Evolutionary conservation across 2,329 filamentous ascomycete species (phyloP).

Genomic region (Apiospora saccharicola): DNA sequence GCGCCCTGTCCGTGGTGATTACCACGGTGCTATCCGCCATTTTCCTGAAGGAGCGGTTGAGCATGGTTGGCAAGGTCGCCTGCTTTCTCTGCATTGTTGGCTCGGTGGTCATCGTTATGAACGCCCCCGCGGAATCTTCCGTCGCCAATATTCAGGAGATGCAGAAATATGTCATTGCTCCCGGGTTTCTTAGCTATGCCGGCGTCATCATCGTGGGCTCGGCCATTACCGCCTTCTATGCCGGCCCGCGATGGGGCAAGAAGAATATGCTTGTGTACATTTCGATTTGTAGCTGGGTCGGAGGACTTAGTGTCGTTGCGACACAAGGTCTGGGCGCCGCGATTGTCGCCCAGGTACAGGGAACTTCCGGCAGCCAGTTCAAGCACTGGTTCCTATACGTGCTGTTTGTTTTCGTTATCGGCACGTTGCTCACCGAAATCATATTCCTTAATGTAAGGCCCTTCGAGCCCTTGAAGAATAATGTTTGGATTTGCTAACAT

Average conservation of each 20-base stretch:
- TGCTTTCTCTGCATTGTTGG: constrained; percentile 96
- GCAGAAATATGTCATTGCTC: constrained; percentile 84
- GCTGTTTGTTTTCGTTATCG: constrained; percentile 86
- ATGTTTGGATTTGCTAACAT: background rate
- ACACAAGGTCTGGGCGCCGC: constrained; percentile 93
- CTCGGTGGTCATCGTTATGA: constrained; percentile 92
- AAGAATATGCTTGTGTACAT: constrained; percentile 98
- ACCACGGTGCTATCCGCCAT: constrained; percentile 91
- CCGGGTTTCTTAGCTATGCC: constrained; percentile 85
- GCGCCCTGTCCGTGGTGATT: constrained; percentile 90
- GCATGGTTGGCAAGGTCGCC: constrained; percentile 93
- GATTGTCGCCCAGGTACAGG: constrained; percentile 84
- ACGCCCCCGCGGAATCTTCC: constrained; percentile 85
- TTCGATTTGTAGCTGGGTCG: constrained; percentile 93
- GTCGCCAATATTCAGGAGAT: constrained; percentile 91
- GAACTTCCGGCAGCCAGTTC: constrained; percentile 75
- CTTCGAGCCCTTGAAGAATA: background rate
- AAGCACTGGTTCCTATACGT: constrained; percentile 98
- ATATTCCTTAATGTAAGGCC: constrained; percentile 89
- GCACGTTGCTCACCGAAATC: constrained; percentile 91
- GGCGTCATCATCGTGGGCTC: constrained; percentile 83
- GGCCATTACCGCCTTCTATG: constrained; percentile 77
- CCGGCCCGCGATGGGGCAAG: constrained; percentile 88
- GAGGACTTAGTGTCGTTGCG: constrained; percentile 91
- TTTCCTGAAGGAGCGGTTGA: constrained; percentile 93